Evolutionary conservation across 805 yeast genomes (phyloP), one percentile per base, ranked within the genome.

Genomic region (Yarrowia sp.): DNA sequence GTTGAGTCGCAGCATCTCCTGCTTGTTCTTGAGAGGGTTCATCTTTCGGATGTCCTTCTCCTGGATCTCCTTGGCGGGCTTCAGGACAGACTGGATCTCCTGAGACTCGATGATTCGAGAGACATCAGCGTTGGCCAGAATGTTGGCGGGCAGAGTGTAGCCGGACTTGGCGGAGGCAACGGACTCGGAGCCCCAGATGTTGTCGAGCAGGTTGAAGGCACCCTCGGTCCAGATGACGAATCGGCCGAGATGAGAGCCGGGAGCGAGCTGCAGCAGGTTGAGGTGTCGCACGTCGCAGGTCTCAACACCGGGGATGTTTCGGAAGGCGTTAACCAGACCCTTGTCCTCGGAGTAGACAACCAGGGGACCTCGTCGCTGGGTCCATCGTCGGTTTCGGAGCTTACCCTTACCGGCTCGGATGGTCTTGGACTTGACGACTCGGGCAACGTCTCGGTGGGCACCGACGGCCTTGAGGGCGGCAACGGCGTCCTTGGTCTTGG

Each of bases 201-300:
- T 85, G 87, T 95, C 99, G 80, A 95, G 88, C 79, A 93, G 87
- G 81, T 93, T 90, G 83, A 95, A 92, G 81, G 99, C 99, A 81
- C 92, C 85, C 87, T 93, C 97, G 80, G 99, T 93, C 99, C 99
- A 95, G 92, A 95, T 92, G 80, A 95, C 90, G 80, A 95, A 95
- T 89, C 99, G 93, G 87, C 99, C 99, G 79, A 95, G 86, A 88
- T 95, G 99, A 81, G 98, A 97, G 90, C 99, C 99, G 84, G 99
- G 99, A 78, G 99, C 99, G 80, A 95, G 90, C 87, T 94, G 98
- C 82, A 95, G 89, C 79, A 95, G 87, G 86, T 95, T 95, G 79
- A 95, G 87, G 80, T 93, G 86, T 78, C 89, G 85, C 78, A 95
- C 99, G 82, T 88, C 85, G 78, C 94, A 88, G 79, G 97, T 88